Evolutionary conservation across 495 filamentous ascomycete species (phyloP).

Genomic region (Hypoxylon crocopeplum): DNA sequence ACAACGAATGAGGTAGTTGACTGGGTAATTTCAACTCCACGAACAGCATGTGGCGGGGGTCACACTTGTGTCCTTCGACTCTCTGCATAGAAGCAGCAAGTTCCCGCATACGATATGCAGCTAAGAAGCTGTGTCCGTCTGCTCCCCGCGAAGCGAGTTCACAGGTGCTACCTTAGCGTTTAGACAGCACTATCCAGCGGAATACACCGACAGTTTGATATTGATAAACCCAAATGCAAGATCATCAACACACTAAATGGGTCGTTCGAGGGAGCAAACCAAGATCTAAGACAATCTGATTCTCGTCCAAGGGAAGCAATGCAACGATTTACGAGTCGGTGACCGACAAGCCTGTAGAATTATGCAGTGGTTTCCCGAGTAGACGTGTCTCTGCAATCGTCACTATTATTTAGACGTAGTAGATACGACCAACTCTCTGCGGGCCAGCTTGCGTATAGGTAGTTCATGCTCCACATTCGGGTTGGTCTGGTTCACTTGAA

Average conservation of each 20-base stretch:
- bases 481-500: conserved; percentile 13
- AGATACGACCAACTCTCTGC: conserved; percentile 15
- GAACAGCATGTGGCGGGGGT: conserved; percentile 38
- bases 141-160: conserved; percentile 34
- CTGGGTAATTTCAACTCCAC: conserved; percentile 31
- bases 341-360: conserved; percentile 13
- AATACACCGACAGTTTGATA: conserved; percentile 39
- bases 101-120: conserved; percentile 37
- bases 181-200: conserved; percentile 7
- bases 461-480: conserved; percentile 26
- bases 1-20: conserved; percentile 34
- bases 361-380: conserved; percentile 4
- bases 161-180: conserved; percentile 14
- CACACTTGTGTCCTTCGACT: conserved; percentile 28
- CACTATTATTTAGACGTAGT: conserved; percentile 3
- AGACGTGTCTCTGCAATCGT: conserved; percentile 8
- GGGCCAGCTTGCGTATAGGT: conserved; percentile 11
- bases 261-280: conserved; percentile 34
- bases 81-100: conserved; percentile 34
- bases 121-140: conserved; percentile 24
- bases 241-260: conserved; percentile 33
- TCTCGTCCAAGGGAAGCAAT: conserved; percentile 18
- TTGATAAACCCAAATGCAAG: conserved; percentile 31
- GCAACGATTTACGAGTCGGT: conserved; percentile 23
- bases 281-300: conserved; percentile 36